Conservation (phyloP, 768 basidiomycete genomes). For the Amanita pallidorosea region DNA sequence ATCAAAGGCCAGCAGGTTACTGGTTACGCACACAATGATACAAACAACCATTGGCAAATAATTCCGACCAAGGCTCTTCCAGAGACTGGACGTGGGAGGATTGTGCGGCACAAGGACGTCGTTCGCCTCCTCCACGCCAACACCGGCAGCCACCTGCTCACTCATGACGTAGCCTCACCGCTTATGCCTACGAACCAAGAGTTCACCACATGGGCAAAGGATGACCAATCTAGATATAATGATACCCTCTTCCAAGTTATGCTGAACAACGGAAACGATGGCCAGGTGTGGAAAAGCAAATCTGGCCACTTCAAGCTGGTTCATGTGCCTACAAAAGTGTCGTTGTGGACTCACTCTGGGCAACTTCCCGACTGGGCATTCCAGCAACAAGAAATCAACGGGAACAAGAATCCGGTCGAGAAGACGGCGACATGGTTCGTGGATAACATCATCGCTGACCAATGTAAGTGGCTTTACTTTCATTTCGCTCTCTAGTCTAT, state of each 20-base stretch:
- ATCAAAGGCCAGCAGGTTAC: conserved; percentile 84
- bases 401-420: conserved; percentile 84
- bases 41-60: conserved; percentile 94
- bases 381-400: conserved; percentile 96
- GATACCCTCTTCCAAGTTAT: conserved; percentile 83
- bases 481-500: background rate
- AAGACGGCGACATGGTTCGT: conserved; percentile 83
- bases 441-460: conserved; percentile 68
- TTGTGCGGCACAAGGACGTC: conserved; percentile 83
- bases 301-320: conserved; percentile 86
- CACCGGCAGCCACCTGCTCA: conserved; percentile 75
- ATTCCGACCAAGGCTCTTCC: conserved; percentile 93
- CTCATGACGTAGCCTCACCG: conserved; percentile 96
- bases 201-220: conserved; percentile 85
- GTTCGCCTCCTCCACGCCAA: conserved; percentile 83
- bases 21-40: conserved; percentile 88
- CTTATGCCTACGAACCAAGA: conserved; percentile 98
- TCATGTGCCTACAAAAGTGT: conserved; percentile 83
- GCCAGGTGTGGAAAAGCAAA: conserved; percentile 88
- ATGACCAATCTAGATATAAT: conserved; percentile 67
- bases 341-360: conserved; percentile 85
- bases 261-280: conserved; percentile 63
- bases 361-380: conserved; percentile 94
- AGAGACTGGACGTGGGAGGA: conserved; percentile 84
- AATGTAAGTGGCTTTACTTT: conserved; percentile 38